These are phyloP conservation scores for Echeveria elegans DNA, from an alignment of 164 flowering plant genomes.

Conservation along the genomic window DNA sequence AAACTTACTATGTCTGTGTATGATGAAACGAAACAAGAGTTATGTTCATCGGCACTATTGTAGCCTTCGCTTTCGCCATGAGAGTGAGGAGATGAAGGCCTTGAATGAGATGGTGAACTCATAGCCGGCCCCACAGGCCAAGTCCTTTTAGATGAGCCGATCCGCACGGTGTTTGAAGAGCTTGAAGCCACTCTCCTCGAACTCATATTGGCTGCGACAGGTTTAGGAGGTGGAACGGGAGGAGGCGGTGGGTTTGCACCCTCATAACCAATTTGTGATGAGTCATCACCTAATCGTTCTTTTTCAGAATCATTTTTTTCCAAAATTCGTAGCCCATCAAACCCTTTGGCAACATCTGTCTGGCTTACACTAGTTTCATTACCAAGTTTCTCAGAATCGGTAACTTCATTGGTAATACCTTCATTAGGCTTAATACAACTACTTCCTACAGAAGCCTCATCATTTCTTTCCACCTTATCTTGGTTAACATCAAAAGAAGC, in stretches of 20 bases:
- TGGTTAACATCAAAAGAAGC: slow-evolving; percentile 31
- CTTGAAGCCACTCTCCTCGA: slow-evolving; percentile 39
- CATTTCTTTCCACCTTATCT: slow-evolving; percentile 25
- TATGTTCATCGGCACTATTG: slow-evolving; percentile 98
- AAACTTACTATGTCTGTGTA: slow-evolving; percentile 67
- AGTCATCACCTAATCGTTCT: slow-evolving; percentile 30
- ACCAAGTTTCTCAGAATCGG: slow-evolving; percentile 25
- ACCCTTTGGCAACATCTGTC: slow-evolving; percentile 25
- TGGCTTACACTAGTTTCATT: slow-evolving; percentile 24
- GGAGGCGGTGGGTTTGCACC: slow-evolving; percentile 81
- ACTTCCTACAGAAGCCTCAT: slow-evolving; percentile 27
- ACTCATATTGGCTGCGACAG: slow-evolving; percentile 30
- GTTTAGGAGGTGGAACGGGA: slow-evolving; percentile 85
- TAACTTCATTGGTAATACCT: slow-evolving; percentile 20
- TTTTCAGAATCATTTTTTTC: slow-evolving; percentile 30
- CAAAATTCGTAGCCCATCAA: slow-evolving; percentile 28
- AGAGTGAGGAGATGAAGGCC: slow-evolving; percentile 87
- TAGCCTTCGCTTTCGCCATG: slow-evolving; percentile 90
- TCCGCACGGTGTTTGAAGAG: slow-evolving; percentile 33
- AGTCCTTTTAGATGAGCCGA: slow-evolving; percentile 62
- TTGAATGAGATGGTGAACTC: slow-evolving; percentile 64
- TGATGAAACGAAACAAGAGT: slow-evolving; percentile 55
- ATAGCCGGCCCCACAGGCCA: slow-evolving; percentile 65
- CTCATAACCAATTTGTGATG: slow-evolving; percentile 22
- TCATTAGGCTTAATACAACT: slow-evolving; percentile 19